Evolutionary conservation across 805 yeast genomes (phyloP), one percentile per base, ranked within the genome.

Genomic region (Kluyveromyces siamensis): DNA sequence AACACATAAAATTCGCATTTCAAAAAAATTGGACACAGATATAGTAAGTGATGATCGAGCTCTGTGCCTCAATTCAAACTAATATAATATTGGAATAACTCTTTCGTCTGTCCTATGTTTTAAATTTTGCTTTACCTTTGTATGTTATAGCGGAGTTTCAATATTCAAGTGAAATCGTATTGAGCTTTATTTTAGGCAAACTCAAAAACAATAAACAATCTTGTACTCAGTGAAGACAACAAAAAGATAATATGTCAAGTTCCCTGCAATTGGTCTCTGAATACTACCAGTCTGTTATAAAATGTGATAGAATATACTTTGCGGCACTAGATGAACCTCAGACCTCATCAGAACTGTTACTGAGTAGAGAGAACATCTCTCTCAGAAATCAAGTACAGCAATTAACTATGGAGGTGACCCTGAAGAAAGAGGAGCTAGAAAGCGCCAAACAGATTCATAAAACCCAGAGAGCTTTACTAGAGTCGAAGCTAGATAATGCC

Each of bases 371-470:
- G 46, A 65, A 64, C 45, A 46, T 62, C n/a, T 40, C 56, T 4
- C 53, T 70, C 25, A 72, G 69, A 52, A 62, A 58, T 14, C 72
- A 69, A 50, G 46, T 70, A 6, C 50, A 62, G 14, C 66, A 60
- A 48, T 45, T 71, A 27, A 67, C 62, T n/a, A 45, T 61, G 3
- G 70, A 69, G 38, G 33, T 69, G 6, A 63, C 61, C 27, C 54
- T 54, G 11, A 47, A 65, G 9, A 61, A 57, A 30, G 58, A 57
- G 37, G 65, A 66, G 35, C 57, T 63, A n/a, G 68, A 64, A 17
- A 58, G 52, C 18, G 50, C 62, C 30, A 61, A 58, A 44, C 66
- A 65, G 41, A 50, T 60, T n/a, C 66, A 63, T n/a, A 63, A 60
- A 30, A 54, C 66, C 0, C 66, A 62, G 35, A 67, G 56, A 47